These are phyloP conservation scores for Chloropicon primus DNA, from an alignment of 139 green algal species.

Conservation along the genomic window DNA sequence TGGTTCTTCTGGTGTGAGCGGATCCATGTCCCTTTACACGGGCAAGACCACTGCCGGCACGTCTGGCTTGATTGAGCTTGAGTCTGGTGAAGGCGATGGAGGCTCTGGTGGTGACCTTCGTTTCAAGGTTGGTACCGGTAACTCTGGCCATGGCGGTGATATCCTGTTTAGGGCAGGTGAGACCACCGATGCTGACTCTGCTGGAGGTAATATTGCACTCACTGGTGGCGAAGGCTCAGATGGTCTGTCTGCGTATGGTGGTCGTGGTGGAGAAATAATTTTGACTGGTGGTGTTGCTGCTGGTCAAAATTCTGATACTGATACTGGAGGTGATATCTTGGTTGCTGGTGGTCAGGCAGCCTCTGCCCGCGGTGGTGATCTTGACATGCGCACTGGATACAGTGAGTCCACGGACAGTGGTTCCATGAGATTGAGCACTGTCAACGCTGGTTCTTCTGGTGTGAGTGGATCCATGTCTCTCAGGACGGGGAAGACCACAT, in stretches of 20 bases:
- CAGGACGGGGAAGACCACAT: not conserved
- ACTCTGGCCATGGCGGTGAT: not conserved
- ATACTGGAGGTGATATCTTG: not conserved
- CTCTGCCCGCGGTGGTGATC: not conserved
- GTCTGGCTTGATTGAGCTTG: not conserved
- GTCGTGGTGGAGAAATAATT: not conserved
- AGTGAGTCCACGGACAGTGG: not conserved
- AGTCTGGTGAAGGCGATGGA: not conserved
- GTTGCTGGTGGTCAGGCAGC: not conserved
- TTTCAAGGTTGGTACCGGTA: not conserved
- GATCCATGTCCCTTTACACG: not conserved
- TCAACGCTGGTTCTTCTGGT: not conserved
- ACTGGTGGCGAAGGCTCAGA: not conserved
- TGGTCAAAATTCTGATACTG: not conserved
- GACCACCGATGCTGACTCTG: not conserved
- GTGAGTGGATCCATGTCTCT: not conserved
- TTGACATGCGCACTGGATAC: not conserved
- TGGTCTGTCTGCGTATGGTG: not conserved
- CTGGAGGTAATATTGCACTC: not conserved
- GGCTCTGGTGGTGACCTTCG: not conserved
- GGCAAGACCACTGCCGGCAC: not conserved
- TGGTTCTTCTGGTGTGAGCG: not conserved
- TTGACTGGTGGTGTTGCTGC: not conserved
- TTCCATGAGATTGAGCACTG: slow-evolving; percentile 6
- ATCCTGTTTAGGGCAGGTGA: not conserved